Conservation (phyloP, 805 yeast genomes). For the Kregervanrija delftensis region DNA sequence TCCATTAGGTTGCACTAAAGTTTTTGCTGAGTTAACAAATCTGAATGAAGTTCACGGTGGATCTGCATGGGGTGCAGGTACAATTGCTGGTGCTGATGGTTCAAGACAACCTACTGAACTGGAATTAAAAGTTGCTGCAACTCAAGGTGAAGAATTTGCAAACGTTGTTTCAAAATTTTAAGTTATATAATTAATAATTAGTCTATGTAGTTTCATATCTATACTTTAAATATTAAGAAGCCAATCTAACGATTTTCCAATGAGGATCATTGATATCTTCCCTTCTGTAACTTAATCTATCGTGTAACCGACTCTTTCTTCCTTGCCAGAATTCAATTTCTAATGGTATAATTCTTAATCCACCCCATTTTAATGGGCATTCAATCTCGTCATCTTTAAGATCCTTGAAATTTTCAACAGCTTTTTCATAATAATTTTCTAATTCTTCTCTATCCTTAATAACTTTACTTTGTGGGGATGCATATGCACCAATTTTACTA, state of each 20-base stretch:
- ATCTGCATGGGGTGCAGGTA: conserved; percentile 84
- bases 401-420: conserved; percentile 52
- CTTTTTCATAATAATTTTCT: conserved; percentile 41
- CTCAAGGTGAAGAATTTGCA: conserved; percentile 64
- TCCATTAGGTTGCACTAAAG: conserved; percentile 67
- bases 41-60: conserved; percentile 69
- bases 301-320: conserved; percentile 81
- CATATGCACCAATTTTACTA: conserved; percentile 94
- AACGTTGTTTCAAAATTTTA: conserved; percentile 32
- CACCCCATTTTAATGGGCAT: conserved; percentile 96
- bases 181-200: not conserved
- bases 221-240: conserved; percentile 39
- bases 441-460: conserved; percentile 56
- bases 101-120: conserved; percentile 57
- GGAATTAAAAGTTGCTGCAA: conserved; percentile 56
- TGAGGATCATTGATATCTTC: conserved; percentile 35
- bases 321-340: conserved; percentile 99
- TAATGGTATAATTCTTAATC: conserved; percentile 77
- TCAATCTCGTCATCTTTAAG: conserved; percentile 57
- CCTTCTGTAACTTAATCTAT: conserved; percentile 69
- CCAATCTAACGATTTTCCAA: conserved; percentile 66
- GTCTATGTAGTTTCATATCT: not conserved
- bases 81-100: conserved; percentile 72
- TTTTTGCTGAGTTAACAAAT: conserved; percentile 46
- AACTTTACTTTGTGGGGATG: conserved; percentile 76